phyloP scores from a whole-genome alignment of 805 yeast species.

The Lipomyces sp. region DNA sequence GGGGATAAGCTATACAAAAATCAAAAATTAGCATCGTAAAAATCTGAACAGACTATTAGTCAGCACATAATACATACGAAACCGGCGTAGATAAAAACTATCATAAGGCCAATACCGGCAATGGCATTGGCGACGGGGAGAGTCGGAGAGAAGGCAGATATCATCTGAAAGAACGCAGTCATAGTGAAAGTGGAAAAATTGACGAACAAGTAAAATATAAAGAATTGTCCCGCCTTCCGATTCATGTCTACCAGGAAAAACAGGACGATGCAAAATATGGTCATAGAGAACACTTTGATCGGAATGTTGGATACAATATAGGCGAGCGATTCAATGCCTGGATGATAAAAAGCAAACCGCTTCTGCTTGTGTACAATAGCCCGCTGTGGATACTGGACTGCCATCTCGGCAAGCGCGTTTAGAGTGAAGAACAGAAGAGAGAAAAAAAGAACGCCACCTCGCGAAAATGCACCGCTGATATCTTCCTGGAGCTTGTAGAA shows the following conservation, averaged over 20 bases:
- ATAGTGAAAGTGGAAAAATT: constrained; percentile 48
- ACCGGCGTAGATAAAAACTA: constrained; percentile 46
- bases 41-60: too few species aligned
- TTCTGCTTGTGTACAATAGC: constrained; percentile 59
- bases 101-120: constrained; percentile 44
- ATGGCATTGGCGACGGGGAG: constrained; percentile 46
- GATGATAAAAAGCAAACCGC: constrained; percentile 56
- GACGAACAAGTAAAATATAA: constrained; percentile 46
- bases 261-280: constrained; percentile 48
- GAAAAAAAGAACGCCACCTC: constrained; percentile 68
- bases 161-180: constrained; percentile 51
- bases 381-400: constrained; percentile 46
- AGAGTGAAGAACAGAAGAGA: constrained; percentile 46
- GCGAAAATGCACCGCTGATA: constrained; percentile 56
- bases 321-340: constrained; percentile 63
- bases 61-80: constrained; percentile 19
- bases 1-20: constrained; percentile 43
- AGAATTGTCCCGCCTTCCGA: constrained; percentile 54
- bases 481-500: constrained; percentile 51
- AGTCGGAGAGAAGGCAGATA: constrained; percentile 38
- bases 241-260: constrained; percentile 56
- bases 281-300: constrained; percentile 44
- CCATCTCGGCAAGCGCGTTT: constrained; percentile 46
- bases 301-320: constrained; percentile 60
- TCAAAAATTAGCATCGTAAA: constrained; percentile 38